Conservation (phyloP, 2,329 filamentous ascomycete species). For the Pseudogymnoascus sp. region DNA sequence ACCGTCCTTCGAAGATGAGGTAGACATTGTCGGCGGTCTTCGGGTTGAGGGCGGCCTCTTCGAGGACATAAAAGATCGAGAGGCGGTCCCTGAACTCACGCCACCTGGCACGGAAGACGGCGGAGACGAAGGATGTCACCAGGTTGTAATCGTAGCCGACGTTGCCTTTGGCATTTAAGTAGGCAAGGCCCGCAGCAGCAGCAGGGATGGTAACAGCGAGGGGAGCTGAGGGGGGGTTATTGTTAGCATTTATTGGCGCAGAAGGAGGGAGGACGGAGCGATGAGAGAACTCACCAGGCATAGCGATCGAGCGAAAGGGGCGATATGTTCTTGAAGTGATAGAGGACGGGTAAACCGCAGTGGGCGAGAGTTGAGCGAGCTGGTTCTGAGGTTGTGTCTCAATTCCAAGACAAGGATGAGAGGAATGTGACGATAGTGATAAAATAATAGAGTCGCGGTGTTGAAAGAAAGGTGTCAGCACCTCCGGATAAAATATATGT, state of each 20-base stretch:
- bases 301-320: not conserved
- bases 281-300: not conserved
- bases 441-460: not conserved
- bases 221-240: constrained; percentile 34
- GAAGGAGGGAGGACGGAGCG: not conserved
- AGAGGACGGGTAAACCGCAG: not conserved
- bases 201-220: constrained; percentile 50
- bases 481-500: not conserved
- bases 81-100: constrained; percentile 51
- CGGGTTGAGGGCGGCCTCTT: constrained; percentile 49
- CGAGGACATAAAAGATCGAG: constrained; percentile 68
- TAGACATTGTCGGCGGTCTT: constrained; percentile 47
- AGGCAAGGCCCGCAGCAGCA: constrained; percentile 59
- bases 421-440: not conserved
- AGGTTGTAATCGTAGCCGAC: constrained; percentile 58
- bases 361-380: not conserved
- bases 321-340: not conserved
- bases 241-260: not conserved
- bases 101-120: constrained; percentile 34
- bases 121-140: constrained; percentile 44
- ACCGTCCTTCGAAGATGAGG: constrained; percentile 58
- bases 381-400: not conserved
- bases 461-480: not conserved
- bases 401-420: not conserved
- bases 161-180: constrained; percentile 64